phyloP scores from a whole-genome alignment of 805 yeast genomes.

The Ogataea saltuana region DNA sequence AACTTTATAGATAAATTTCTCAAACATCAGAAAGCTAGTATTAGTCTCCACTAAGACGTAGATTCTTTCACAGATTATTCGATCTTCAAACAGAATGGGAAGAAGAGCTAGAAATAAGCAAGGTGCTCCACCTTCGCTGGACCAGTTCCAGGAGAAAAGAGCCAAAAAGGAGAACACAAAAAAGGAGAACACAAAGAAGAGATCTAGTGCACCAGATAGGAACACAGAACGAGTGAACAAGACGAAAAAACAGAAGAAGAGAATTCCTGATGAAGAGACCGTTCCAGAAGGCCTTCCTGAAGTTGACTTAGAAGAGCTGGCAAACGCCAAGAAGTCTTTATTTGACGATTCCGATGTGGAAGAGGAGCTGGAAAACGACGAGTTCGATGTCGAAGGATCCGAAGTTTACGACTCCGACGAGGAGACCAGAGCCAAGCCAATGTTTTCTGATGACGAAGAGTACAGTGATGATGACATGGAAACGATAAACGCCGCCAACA shows the following conservation, averaged over 20 bases:
- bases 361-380: slow-evolving; percentile 51
- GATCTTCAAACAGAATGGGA: slow-evolving; percentile 64
- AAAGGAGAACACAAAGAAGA: slow-evolving; percentile 32
- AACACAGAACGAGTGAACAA: slow-evolving; percentile 28
- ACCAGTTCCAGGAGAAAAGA: slow-evolving; percentile 63
- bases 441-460: slow-evolving; percentile 82
- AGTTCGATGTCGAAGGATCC: slow-evolving; percentile 42
- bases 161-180: slow-evolving; percentile 42
- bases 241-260: slow-evolving; percentile 29
- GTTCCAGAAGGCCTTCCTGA: slow-evolving; percentile 55
- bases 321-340: slow-evolving; percentile 69
- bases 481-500: slow-evolving; percentile 72
- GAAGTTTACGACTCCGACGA: slow-evolving; percentile 64
- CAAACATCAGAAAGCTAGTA: neutral
- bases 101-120: slow-evolving; percentile 92
- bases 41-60: neutral
- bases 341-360: slow-evolving; percentile 77
- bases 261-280: slow-evolving; percentile 39
- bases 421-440: slow-evolving; percentile 59
- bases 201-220: slow-evolving; percentile 24
- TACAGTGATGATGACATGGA: slow-evolving; percentile 66
- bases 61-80: neutral
- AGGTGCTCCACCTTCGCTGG: slow-evolving; percentile 86
- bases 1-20: neutral
- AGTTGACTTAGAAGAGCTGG: slow-evolving; percentile 65